Percentiles rank a stretch among this genome's conserved stretches.
phyloP scores from a whole-genome alignment of 2,329 filamentous ascomycete genomes.

The Venturia pyrina region DNA sequence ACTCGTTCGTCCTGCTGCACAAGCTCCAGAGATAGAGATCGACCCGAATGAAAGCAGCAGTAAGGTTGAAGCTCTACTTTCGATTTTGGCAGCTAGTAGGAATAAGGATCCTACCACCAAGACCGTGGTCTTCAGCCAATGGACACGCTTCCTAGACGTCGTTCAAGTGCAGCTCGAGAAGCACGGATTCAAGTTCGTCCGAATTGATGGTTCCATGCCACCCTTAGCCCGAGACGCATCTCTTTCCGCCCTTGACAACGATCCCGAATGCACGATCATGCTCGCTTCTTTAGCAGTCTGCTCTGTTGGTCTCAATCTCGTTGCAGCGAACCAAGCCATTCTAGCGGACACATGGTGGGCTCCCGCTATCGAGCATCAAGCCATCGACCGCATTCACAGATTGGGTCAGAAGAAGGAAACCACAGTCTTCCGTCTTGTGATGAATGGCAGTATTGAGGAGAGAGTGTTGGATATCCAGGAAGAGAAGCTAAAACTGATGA shows the following conservation, averaged over 20 bases:
- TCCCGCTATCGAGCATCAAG: slow-evolving; percentile 85
- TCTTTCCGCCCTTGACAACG: slow-evolving; percentile 55
- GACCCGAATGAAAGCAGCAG: slow-evolving; percentile 61
- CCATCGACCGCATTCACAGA: slow-evolving; percentile 77
- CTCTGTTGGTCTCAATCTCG: slow-evolving; percentile 76
- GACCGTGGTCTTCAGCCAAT: slow-evolving; percentile 66
- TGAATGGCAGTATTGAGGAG: slow-evolving; percentile 74
- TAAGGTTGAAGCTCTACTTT: slow-evolving; percentile 71
- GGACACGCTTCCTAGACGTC: slow-evolving; percentile 64
- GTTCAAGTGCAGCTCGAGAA: slow-evolving; percentile 57
- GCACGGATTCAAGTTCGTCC: slow-evolving; percentile 52
- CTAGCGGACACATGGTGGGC: slow-evolving; percentile 83
- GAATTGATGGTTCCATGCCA: slow-evolving; percentile 74
- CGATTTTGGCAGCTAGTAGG: slow-evolving; percentile 62
- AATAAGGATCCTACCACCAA: slow-evolving; percentile 52
- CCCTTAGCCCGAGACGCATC: slow-evolving; percentile 60
- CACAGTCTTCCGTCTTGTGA: slow-evolving; percentile 70
- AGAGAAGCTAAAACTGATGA: slow-evolving; percentile 69
- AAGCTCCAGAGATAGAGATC: slow-evolving; percentile 35
- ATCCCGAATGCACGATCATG: slow-evolving; percentile 61
- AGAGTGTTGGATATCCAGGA: slow-evolving; percentile 67
- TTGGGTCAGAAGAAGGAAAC: slow-evolving; percentile 72
- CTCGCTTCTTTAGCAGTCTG: slow-evolving; percentile 75
- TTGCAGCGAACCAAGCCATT: slow-evolving; percentile 77
- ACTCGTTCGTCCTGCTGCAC: slow-evolving; percentile 57